Conservation (phyloP, 495 filamentous ascomycete species). For the Penicillium subrubescens region DNA sequence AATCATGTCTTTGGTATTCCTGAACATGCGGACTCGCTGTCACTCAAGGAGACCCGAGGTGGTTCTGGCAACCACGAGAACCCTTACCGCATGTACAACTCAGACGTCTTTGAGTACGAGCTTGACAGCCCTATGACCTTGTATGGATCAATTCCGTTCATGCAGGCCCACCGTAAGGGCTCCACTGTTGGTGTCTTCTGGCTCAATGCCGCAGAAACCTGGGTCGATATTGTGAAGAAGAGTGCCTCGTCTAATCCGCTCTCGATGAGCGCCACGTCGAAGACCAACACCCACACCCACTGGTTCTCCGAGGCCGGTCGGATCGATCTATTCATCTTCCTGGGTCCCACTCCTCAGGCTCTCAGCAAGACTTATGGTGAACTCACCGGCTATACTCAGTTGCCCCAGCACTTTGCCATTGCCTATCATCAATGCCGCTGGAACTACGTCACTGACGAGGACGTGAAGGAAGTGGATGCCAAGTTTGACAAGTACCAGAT, state of each 20-base stretch:
- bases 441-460: constrained; percentile 97
- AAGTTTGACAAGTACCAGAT: constrained; percentile 95
- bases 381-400: constrained; percentile 89
- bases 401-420: constrained; percentile 89
- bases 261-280: constrained; percentile 66
- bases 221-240: constrained; percentile 91
- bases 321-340: constrained; percentile 90
- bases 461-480: constrained; percentile 92
- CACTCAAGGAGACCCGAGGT: constrained; percentile 84
- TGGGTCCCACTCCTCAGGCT: constrained; percentile 82
- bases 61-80: constrained; percentile 82
- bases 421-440: constrained; percentile 97
- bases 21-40: constrained; percentile 85
- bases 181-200: constrained; percentile 98
- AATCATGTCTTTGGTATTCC: constrained; percentile 94
- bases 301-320: constrained; percentile 94
- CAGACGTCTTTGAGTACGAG: constrained; percentile 97
- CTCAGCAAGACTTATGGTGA: constrained; percentile 80
- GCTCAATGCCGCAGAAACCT: constrained; percentile 96
- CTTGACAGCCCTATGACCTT: constrained; percentile 98
- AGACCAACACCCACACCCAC: constrained; percentile 82
- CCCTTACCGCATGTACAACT: constrained; percentile 95
- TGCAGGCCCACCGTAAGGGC: constrained; percentile 93
- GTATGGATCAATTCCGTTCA: constrained; percentile 92
- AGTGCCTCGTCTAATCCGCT: constrained; percentile 75